Evolutionary conservation across 140 eudicot genomes (phyloP), one percentile per base, ranked within the genome.

Genomic region (Bidens hawaiensis): DNA sequence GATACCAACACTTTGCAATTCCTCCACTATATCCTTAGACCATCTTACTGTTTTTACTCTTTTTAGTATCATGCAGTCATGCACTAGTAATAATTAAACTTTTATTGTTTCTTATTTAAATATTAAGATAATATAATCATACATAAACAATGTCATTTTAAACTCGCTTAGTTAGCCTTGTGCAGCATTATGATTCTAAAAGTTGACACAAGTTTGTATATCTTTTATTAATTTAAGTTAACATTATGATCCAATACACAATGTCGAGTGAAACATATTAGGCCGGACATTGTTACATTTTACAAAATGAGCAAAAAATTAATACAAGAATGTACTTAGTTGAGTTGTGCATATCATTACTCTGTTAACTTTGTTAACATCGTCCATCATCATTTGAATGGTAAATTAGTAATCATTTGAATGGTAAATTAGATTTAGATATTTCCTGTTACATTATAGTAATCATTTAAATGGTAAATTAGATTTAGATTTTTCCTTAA

Each of bases 1-100:
- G 55, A 65, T 21, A 59, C 49, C 49, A 53, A 18, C 67, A 65
- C 57, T 49, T 46, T 57, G 68, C 73, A 49, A 48, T 57, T 56
- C 66, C 67, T 65, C 62, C 73, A 58, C 63, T 22, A 50, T 65
- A 33, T 38, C 21, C 61, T 41, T 42, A 42, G 47, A 12, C 45
- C 18, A 47, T 64, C 43, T 46, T 56, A 54, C 59, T 45, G 25
- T 21, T 6, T 60, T 68, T 68, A 30, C 66, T 54, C 33, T 46
- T 55, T 56, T 56, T 56, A 57, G 71, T 14, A 54, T 55, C 66
- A 51, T 31, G 61, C 59, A 16, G 43, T 55, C 66, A 51, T 31
- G 61, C 59, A 16, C 33, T 49, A 4, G 5, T 50, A 25, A 49
- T 25, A 1, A 19, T 43, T 56, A 6, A 28, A 46, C 28, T 36